Conservation (phyloP, 2,329 filamentous ascomycete species). For the Cytospora mali region DNA sequence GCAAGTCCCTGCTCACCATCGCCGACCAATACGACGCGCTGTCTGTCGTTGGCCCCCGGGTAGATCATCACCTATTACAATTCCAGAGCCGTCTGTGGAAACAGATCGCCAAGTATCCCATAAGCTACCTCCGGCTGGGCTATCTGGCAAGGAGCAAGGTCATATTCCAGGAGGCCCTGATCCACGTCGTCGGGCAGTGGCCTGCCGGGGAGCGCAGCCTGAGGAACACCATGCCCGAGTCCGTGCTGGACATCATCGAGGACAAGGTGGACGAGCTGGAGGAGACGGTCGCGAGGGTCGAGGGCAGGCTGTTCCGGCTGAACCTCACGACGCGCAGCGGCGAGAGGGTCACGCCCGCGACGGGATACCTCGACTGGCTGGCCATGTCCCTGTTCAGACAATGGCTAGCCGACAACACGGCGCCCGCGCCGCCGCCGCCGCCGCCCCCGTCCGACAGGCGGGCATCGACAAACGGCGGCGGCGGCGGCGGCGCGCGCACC, state of each 20-base stretch:
- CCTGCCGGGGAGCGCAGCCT: slow-evolving; percentile 78
- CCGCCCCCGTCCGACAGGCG: slow-evolving; percentile 32
- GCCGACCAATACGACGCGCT: slow-evolving; percentile 96
- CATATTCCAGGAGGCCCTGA: slow-evolving; percentile 83
- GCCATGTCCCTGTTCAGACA: slow-evolving; percentile 85
- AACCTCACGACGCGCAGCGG: slow-evolving; percentile 77
- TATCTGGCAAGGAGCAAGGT: slow-evolving; percentile 82
- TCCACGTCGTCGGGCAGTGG: slow-evolving; percentile 96
- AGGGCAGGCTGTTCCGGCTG: slow-evolving; percentile 80
- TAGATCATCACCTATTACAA: slow-evolving; percentile 91
- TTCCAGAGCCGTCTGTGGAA: slow-evolving; percentile 92
- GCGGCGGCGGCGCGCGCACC: slow-evolving; percentile 4
- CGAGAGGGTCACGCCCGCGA: slow-evolving; percentile 78
- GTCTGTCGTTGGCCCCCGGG: slow-evolving; percentile 80
- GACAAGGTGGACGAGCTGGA: slow-evolving; percentile 93
- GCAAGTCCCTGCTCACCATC: slow-evolving; percentile 82
- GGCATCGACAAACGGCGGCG: slow-evolving; percentile 24
- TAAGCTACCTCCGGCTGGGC: slow-evolving; percentile 86
- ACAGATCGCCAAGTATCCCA: slow-evolving; percentile 94
- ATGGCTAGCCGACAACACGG: slow-evolving; percentile 90
- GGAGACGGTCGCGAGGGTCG: slow-evolving; percentile 77
- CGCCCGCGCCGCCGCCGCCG: slow-evolving; percentile 62
- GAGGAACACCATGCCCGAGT: slow-evolving; percentile 69
- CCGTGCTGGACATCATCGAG: slow-evolving; percentile 86
- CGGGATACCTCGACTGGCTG: slow-evolving; percentile 86